Conservation (phyloP, 75 land plant species). For the Cupressus sempervirens region DNA sequence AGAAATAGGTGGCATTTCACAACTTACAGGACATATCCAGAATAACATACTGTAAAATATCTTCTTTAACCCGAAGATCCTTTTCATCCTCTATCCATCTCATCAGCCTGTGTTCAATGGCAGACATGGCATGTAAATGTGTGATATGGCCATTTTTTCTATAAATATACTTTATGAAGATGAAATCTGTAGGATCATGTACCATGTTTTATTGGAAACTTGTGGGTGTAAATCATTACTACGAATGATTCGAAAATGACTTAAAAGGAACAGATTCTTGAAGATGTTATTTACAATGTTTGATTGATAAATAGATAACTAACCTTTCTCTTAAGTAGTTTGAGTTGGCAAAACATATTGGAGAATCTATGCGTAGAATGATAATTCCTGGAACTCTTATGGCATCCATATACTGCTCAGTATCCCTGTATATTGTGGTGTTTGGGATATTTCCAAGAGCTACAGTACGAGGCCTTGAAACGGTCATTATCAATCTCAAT, state of each 20-base stretch:
- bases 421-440: constrained; percentile 46
- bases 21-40: constrained; percentile 65
- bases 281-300: not conserved
- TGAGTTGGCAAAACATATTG: constrained; percentile 58
- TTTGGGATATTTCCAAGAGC: constrained; percentile 79
- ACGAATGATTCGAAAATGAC: not conserved
- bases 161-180: too few relatives aligned
- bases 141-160: not conserved
- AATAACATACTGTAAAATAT: constrained; percentile 49
- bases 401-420: constrained; percentile 54
- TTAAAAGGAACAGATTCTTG: not conserved
- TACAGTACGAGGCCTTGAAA: constrained; percentile 69
- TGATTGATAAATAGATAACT: not conserved
- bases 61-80: constrained; percentile 30
- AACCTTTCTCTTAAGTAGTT: constrained; percentile 66
- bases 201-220: not conserved
- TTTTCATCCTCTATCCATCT: constrained; percentile 82
- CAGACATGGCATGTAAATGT: not conserved
- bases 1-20: not conserved
- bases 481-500: constrained; percentile 50
- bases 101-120: constrained; percentile 34
- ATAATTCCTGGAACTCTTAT: constrained; percentile 36
- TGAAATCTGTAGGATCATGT: not conserved
- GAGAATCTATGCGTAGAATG: constrained; percentile 49
- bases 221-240: not conserved